Base-by-base conservation (phyloP, 164 flowering plant species). In the Piper betle region DNA sequence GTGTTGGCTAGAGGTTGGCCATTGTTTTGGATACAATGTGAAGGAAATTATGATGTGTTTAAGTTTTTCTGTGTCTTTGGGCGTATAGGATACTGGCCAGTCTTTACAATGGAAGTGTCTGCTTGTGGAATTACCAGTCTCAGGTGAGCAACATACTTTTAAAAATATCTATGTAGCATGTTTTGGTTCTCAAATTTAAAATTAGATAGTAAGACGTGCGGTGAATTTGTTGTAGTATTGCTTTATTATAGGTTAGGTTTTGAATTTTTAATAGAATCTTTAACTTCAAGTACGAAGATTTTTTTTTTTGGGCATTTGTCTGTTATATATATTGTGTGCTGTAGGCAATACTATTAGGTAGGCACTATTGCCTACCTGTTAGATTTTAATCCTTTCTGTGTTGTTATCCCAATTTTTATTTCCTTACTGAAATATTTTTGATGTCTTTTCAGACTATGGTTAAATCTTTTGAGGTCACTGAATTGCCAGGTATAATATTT, bases 401-500 rank as follows among this genome's bases (percentile, higher is more conserved):
- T 52, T 62, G 20, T 62, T 62, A 50, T 18, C 37, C 19, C 2
- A 11, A 46, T 43, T 57, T 46, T 18, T n/a, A 4, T 16, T 39
- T n/a, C 5, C 41, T 59, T 13, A 52, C 67, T 58, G 40, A 19
- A 60, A 7, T 17, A 16, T 52, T 42, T 43, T 59, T 72, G 65
- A 18, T 64, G 0, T 55, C 75, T 12, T 57, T 80, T 20, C 84
- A 93, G 98, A 86, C 84, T 11, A 82, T 86, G 89, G 95, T 72
- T 3, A 86, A 88, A 72, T 93, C 99, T 18, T 91, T 94, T 66
- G 97, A 94, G 74, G 99, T 83, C 62, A 84, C 96, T 5, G 96
- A 94, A 53, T 75, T 88, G 60, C 99, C 99, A 79, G 97, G 97
- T 90, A 40, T 53, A 39, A 13, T 18, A n/a, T 18, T 10, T 64